Percentiles rank a stretch among this genome's conserved stretches.
Conservation (phyloP, 2,329 filamentous ascomycete species). For the Aspergillus carbonarius region DNA sequence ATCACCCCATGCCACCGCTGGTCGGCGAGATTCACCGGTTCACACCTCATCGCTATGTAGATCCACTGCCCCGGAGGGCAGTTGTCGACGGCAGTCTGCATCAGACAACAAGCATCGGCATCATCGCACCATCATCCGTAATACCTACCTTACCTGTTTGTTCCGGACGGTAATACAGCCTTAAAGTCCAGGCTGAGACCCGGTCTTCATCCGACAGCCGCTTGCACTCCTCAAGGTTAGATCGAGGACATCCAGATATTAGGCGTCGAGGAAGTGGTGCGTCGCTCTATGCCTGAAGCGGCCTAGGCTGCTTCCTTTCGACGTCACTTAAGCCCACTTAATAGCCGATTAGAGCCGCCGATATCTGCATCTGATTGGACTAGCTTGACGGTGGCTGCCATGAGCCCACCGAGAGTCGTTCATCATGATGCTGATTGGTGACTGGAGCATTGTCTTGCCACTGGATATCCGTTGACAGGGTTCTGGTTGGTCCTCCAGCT, state of each 20-base stretch:
- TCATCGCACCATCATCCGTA: neutral
- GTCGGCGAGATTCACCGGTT: neutral
- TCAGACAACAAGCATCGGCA: neutral
- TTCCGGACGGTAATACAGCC: slow-evolving; percentile 1
- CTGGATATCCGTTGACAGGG: slow-evolving; percentile 15
- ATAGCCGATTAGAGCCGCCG: slow-evolving; percentile 13
- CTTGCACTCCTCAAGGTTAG: slow-evolving; percentile 2
- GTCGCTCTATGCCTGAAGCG: slow-evolving; percentile 4
- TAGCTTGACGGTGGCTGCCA: slow-evolving; percentile 13
- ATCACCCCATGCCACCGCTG: neutral
- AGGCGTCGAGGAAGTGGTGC: slow-evolving; percentile 11
- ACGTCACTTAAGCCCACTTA: slow-evolving; percentile 18
- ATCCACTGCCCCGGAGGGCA: neutral
- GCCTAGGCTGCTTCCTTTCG: slow-evolving; percentile 13
- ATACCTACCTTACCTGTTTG: neutral
- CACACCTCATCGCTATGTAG: neutral
- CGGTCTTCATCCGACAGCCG: slow-evolving; percentile 12
- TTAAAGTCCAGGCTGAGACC: slow-evolving; percentile 10
- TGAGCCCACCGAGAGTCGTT: slow-evolving; percentile 7
- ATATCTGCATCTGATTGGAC: slow-evolving; percentile 10
- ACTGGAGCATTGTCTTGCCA: slow-evolving; percentile 17
- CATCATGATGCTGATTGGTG: slow-evolving; percentile 13
- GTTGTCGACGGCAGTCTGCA: neutral
- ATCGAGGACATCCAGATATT: slow-evolving; percentile 2
- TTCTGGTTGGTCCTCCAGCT: slow-evolving; percentile 18